Base-by-base conservation (phyloP, 257 asterid species). In the Rubia yunnanensis region DNA sequence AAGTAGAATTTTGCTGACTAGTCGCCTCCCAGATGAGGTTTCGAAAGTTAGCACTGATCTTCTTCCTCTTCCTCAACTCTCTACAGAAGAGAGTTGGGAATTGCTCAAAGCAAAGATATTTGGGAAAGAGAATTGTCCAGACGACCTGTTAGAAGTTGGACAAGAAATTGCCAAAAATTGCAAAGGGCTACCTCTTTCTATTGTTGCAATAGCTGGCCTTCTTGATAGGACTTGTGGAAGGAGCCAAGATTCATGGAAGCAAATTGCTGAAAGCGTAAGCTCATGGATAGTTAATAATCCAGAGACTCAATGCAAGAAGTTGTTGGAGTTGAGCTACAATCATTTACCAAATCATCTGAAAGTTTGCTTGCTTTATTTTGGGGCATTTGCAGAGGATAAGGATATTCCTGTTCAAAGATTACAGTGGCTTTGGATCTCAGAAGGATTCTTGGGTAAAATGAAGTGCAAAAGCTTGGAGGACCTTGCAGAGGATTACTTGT, bases 381-480 rank as follows among this genome's bases (percentile, higher is more conserved):
- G 68, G 10, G 41, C 10, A 14, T 64, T 64, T 44, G 27, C 48
- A 8, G 57, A 64, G 3, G 57, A 44, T 55, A 64, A 18, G 48
- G 68, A 64, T 44, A 64, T 64, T 64, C 57, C 56, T 1, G 68
- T 64, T 6, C 17, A 13, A 22, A 64, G 30, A 32, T 44, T 64
- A 36, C 5, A 41, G n/a, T 15, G 27, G 20, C n/a, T 41, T 27
- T 64, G 68, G 68, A 31, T 26, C 8, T 53, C 57, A 0, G 68
- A 64, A 44, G 68, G 68, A 27, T 64, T 64, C 15, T 15, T 64
- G 4, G 1, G 1, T 2, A 28, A 17, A 1, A 4, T 10, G 30
- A 36, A 64, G n/a, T 26, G 18, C 5, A 44, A 27, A 38, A 64
- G 41, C 18, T 64, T 44, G 14, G 68, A 64, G 17, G 57, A 63